Evolutionary conservation across 2,329 filamentous ascomycete genomes (phyloP).

Genomic region (Stagonosporopsis vannaccii): DNA sequence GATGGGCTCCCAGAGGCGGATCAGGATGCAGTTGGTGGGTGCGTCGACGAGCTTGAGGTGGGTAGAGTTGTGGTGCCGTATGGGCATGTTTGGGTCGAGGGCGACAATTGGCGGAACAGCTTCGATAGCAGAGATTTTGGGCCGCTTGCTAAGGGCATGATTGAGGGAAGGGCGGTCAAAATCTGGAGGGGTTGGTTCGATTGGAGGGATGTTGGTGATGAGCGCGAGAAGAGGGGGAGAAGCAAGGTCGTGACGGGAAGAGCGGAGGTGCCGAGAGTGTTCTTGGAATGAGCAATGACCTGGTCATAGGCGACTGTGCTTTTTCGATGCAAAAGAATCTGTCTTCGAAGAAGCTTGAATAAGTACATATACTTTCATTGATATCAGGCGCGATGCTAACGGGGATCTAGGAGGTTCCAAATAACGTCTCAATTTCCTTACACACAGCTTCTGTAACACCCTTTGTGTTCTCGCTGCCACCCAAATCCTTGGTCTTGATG

Average conservation of each 20-base stretch:
- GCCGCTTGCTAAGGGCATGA: slow-evolving; percentile 76
- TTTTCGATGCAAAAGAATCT: neutral
- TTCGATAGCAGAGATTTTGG: slow-evolving; percentile 92
- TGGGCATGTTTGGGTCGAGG: slow-evolving; percentile 94
- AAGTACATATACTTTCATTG: slow-evolving; percentile 15
- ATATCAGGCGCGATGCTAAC: neutral
- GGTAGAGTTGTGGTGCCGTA: slow-evolving; percentile 69
- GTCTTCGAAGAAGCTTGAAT: neutral
- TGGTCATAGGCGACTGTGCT: neutral
- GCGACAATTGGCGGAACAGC: slow-evolving; percentile 77
- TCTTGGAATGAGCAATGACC: slow-evolving; percentile 27
- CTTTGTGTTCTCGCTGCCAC: slow-evolving; percentile 64
- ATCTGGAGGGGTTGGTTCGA: slow-evolving; percentile 65
- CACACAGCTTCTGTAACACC: slow-evolving; percentile 66
- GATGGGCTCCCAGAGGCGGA: slow-evolving; percentile 41
- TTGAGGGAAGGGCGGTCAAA: slow-evolving; percentile 76
- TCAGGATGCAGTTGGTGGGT: slow-evolving; percentile 21
- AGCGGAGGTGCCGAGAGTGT: slow-evolving; percentile 30
- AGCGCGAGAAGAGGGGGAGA: slow-evolving; percentile 49
- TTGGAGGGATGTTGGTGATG: slow-evolving; percentile 60
- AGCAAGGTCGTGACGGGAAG: slow-evolving; percentile 51
- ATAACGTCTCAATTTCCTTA: slow-evolving; percentile 58
- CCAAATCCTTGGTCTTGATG: slow-evolving; percentile 66
- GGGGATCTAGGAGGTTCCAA: slow-evolving; percentile 24
- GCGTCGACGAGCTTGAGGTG: slow-evolving; percentile 21